Evolutionary conservation across 1,284 basidiomycete genomes (phyloP), one percentile per base, ranked within the genome.

Genomic region (Trichosporon inkin): DNA sequence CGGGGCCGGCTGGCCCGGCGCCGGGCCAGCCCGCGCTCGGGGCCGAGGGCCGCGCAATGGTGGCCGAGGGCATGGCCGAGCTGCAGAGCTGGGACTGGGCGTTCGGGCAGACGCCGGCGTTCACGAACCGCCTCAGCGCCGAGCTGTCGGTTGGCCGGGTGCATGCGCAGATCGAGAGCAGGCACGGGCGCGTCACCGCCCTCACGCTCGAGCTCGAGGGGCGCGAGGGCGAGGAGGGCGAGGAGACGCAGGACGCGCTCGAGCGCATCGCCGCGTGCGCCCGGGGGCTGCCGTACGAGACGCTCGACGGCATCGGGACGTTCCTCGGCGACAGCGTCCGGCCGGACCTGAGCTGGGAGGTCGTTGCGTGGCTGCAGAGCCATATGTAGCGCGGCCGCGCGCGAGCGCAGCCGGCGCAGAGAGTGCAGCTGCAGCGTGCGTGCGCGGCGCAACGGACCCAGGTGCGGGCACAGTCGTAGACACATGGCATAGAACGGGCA

Each of bases 101-200:
- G 32, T 97, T 86, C 71, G 95, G 94, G 0, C 90, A 96, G 73
- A 96, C 94, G 0, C 95, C 95, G 56, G 90, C 95, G 72, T 98
- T 99, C 73, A 88, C 75, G 0, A 79, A 81, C 62, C 53, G 57
- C 10, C 54, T 81, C 5, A 56, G 67, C 19, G 69, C 65, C 2
- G 63, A 66, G 13, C 55, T 78, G 3, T 67, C 70, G 1, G 68
- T 71, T 53, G 73, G 68, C 53, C 62, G 53, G 17, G 28, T 75
- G 1, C 68, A 67, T 2, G 71, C 76, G 5, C 64, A 70, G 14
- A 67, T 83, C 34, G 69, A 72, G 2, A 76, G 80, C 2, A 79
- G 79, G 20, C 81, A 81, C 62, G 82, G 80, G 1, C 58, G 81
- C 17, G 76, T 83, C 60, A 80, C 76, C 3, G 64, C 71, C 17